Evolutionary conservation across 148 eudicot genomes (phyloP), one percentile per base, ranked within the genome.

Genomic region (Silene uniflora): DNA sequence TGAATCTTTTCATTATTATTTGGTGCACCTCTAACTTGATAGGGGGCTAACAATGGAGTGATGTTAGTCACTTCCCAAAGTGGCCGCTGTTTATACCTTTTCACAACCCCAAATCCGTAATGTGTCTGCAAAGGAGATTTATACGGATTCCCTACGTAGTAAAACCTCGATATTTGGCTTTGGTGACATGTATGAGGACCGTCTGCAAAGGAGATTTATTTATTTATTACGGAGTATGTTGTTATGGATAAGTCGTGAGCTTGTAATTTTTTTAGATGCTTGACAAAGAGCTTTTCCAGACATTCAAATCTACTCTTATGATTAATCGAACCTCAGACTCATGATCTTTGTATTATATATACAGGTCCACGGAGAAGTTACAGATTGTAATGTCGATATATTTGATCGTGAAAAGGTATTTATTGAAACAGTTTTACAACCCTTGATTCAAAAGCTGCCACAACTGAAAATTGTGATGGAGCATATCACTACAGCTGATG

Each of bases 331-430:
- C 23, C 63, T 21, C 8, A 61, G 16, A 29, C 54, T 63, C 55
- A 62, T 49, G 23, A 16, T 19, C 8, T 73, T 47, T 82, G 32
- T 64, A 21, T 73, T 69, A 10, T 54, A 44, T 47, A 11, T 54
- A 60, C 85, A 95, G 98, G 99, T 96, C 66, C 99, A 96, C 82
- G 99, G 99, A 71, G 98, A 96, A 81, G 99, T 96, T 69, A 89
- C 99, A 18, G 89, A 88, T 83, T 89, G 91, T 46, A 82, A 81
- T 61, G 86, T 92, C 72, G 99, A 96, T 77, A 78, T 96, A 59
- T 96, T 96, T 80, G 99, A 96, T 82, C 94, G 97, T 64, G 99
- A 96, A 81, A 95, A 87, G 84, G 87, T 87, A 46, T 96, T 87
- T 81, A 91, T 91, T 71, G 99, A 96, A 35, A 87, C 88, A 54